phyloP scores from a whole-genome alignment of 106 monocot genomes.

The Dendrobium huoshanense region DNA sequence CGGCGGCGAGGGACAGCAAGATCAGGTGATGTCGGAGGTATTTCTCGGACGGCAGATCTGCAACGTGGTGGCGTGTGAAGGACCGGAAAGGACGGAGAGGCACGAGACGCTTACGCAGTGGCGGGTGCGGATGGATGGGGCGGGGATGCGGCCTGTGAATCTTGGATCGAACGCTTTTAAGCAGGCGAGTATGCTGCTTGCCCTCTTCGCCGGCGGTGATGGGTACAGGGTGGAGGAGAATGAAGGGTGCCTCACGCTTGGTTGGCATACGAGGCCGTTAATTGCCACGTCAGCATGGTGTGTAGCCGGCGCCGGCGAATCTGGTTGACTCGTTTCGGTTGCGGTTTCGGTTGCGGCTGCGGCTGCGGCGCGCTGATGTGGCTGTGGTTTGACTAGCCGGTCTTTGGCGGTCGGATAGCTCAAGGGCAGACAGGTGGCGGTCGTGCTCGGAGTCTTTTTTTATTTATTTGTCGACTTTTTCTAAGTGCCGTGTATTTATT shows the following conservation, averaged over 20 bases:
- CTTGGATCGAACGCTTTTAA: conserved; percentile 52
- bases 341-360: background rate
- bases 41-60: conserved; percentile 40
- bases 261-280: conserved; percentile 49
- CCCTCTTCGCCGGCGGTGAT: conserved; percentile 40
- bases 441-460: background rate
- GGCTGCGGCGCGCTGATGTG: no score
- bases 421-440: background rate
- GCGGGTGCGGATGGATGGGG: conserved; percentile 17
- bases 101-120: conserved; percentile 40
- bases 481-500: background rate
- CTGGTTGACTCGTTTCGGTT: background rate
- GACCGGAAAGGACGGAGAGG: conserved; percentile 29
- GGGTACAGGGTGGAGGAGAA: conserved; percentile 50
- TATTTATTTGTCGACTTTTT: background rate
- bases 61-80: conserved; percentile 46
- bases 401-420: no score
- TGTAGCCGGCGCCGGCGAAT: background rate
- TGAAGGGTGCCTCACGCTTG: conserved; percentile 41
- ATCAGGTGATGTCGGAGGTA: conserved; percentile 19
- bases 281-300: conserved; percentile 49
- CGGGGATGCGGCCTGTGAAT: conserved; percentile 23
- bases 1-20: background rate
- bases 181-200: conserved; percentile 56
- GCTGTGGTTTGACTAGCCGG: no score